Conservation (phyloP, 306 rosid species). For the Arachis hypogaea region DNA sequence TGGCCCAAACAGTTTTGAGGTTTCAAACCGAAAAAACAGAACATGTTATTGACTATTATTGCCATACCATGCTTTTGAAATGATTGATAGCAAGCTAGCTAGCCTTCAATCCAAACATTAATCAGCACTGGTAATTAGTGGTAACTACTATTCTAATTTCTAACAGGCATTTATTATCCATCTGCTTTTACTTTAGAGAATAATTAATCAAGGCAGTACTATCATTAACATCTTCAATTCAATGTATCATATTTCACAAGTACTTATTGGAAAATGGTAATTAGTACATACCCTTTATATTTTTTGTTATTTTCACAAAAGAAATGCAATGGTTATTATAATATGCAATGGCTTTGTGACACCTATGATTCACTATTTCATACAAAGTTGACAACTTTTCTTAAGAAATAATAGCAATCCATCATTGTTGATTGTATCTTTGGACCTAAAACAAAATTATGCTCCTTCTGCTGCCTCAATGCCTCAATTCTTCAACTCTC, state of each 20-base stretch:
- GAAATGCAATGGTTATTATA: background rate
- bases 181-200: background rate
- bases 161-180: background rate
- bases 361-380: background rate
- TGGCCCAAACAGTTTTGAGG: too few species aligned
- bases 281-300: background rate
- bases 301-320: background rate
- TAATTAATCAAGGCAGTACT: background rate
- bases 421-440: background rate
- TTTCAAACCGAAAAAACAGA: too few species aligned
- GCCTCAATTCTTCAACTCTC: background rate
- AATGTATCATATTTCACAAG: constrained; percentile 12
- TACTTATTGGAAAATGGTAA: background rate
- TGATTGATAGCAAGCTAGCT: too few species aligned
- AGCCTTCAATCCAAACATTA: too few species aligned
- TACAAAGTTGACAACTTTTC: background rate
- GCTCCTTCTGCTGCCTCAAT: constrained; percentile 14
- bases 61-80: background rate
- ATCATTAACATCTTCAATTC: background rate
- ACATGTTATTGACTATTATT: too few species aligned
- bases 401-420: too few species aligned
- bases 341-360: background rate
- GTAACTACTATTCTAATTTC: background rate
- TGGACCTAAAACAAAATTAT: constrained; percentile 15
- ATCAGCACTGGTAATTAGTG: background rate